These are phyloP conservation scores for Eucalyptus lansdowneana DNA, from an alignment of 345 rosid genomes.

Conservation along the genomic window DNA sequence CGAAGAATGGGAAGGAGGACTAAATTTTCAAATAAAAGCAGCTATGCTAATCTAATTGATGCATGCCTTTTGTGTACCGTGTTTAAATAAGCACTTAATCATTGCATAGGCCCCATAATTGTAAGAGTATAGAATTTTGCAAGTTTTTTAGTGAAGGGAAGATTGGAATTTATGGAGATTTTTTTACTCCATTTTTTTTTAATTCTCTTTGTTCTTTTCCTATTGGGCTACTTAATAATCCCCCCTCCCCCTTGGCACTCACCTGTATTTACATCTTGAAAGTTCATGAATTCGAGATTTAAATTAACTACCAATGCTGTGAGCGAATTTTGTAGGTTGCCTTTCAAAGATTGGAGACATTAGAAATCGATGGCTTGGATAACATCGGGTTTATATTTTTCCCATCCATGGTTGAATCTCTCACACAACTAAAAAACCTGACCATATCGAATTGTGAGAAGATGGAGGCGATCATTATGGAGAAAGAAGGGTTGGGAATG, in stretches of 20 bases:
- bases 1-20: too few species aligned
- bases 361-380: rapidly evolving
- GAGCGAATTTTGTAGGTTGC: background rate
- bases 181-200: too few species aligned
- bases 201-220: too few species aligned
- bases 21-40: too few species aligned
- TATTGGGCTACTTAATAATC: background rate
- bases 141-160: too few species aligned
- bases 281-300: background rate
- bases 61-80: rapidly evolving
- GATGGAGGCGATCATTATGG: background rate
- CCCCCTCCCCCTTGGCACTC: background rate
- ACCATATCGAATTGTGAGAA: rapidly evolving
- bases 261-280: background rate
- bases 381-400: too few species aligned
- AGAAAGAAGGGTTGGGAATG: background rate
- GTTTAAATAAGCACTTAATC: too few species aligned
- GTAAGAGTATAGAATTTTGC: rapidly evolving
- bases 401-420: background rate
- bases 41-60: too few species aligned
- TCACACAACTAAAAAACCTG: background rate
- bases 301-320: rapidly evolving
- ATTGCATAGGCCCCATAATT: too few species aligned
- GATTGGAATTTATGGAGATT: too few species aligned
- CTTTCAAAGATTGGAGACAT: background rate